Conservation (phyloP, 2,329 filamentous ascomycete genomes). For the Alternaria sp. region DNA sequence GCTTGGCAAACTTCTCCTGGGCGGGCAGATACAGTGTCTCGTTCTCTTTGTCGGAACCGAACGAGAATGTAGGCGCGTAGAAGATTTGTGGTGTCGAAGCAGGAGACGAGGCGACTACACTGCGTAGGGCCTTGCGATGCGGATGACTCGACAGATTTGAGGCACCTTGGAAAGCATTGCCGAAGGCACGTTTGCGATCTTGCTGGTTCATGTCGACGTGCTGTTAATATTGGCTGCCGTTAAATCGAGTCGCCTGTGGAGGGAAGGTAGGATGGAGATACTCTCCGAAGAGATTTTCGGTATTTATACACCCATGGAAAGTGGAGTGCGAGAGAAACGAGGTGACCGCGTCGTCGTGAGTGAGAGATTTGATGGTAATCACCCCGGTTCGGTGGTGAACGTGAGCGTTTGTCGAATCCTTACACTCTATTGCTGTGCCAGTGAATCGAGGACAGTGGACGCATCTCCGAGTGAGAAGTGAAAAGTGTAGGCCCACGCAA, state of each 20-base stretch:
- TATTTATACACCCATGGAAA: not conserved
- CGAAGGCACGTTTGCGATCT: constrained; percentile 25
- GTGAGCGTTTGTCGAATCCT: not conserved
- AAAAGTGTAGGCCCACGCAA: not conserved
- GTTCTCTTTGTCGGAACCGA: constrained; percentile 11
- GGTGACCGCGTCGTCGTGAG: not conserved
- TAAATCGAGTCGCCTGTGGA: not conserved
- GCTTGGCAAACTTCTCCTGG: not conserved
- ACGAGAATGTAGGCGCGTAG: not conserved
- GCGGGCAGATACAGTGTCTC: not conserved
- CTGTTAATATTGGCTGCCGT: not conserved
- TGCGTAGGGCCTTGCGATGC: constrained; percentile 1
- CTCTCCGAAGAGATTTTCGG: not conserved
- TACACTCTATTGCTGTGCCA: not conserved
- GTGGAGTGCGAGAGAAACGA: not conserved
- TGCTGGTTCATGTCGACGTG: constrained; percentile 1
- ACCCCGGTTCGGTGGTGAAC: not conserved
- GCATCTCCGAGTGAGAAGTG: not conserved
- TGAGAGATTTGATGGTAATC: not conserved
- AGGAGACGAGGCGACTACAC: not conserved
- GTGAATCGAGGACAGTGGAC: not conserved
- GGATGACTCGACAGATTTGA: not conserved
- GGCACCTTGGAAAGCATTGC: constrained; percentile 17
- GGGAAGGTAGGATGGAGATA: not conserved
- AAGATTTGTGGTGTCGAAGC: not conserved